Percentiles rank a stretch among this genome's conserved stretches.
Conservation (phyloP, 2,329 filamentous ascomycete genomes). For the Colletotrichum graminicola region DNA sequence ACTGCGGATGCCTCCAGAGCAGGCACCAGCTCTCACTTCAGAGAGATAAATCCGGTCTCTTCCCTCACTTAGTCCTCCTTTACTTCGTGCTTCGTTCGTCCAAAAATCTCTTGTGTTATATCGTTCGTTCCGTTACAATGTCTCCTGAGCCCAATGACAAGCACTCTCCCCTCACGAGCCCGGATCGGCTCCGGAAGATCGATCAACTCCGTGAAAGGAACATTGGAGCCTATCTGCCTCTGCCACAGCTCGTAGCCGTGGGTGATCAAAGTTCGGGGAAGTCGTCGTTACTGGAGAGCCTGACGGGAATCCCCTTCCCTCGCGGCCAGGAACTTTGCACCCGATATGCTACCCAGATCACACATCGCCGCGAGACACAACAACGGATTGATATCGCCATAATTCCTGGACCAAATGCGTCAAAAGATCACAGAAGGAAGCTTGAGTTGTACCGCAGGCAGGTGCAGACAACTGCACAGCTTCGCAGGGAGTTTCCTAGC, state of each 20-base stretch:
- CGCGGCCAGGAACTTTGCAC: conserved; percentile 48
- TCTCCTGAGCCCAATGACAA: conserved; percentile 7
- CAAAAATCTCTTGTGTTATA: not conserved
- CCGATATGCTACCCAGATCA: conserved; percentile 48
- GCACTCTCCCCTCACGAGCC: conserved; percentile 19
- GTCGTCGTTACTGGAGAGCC: conserved; percentile 50
- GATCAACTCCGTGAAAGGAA: conserved; percentile 46
- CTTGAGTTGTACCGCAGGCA: conserved; percentile 1
- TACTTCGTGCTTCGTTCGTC: too few relatives aligned
- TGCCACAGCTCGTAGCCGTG: conserved; percentile 49
- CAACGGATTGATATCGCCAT: conserved; percentile 22
- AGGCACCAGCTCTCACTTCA: too few relatives aligned
- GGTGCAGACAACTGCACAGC: not conserved
- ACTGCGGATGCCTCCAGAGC: too few relatives aligned
- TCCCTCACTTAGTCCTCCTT: too few relatives aligned
- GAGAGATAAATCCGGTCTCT: too few relatives aligned
- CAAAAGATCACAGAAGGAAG: not conserved
- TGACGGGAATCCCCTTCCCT: conserved; percentile 51
- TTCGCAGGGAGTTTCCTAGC: not conserved
- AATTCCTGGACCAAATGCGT: conserved; percentile 16
- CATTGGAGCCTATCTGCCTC: conserved; percentile 40
- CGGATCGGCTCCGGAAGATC: conserved; percentile 44
- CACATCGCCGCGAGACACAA: conserved; percentile 14
- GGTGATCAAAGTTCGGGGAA: conserved; percentile 52
- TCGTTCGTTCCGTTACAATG: not conserved